These are phyloP conservation scores for Pontederia paniculata DNA, from an alignment of 176 grass and related monocot genomes.

Conservation along the genomic window DNA sequence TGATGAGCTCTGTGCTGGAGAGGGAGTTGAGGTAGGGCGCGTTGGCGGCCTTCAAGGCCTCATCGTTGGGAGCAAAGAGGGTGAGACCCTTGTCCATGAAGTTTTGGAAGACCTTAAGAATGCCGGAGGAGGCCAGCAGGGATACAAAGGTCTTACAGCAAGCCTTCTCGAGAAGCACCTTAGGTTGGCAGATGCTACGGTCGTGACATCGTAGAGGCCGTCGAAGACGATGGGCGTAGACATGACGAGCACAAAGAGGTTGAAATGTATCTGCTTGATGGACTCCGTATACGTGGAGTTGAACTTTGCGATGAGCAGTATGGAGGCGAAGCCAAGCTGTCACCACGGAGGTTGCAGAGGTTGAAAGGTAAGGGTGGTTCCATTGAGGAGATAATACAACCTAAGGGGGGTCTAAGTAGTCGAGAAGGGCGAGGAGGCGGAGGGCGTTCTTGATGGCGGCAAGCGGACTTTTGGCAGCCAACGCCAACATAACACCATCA, in stretches of 20 bases:
- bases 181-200: conserved; percentile 48
- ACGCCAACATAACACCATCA: conserved; percentile 72
- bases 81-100: conserved; percentile 91
- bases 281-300: conserved; percentile 69
- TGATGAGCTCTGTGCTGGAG: conserved; percentile 63
- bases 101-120: conserved; percentile 67
- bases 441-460: conserved; percentile 82
- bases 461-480: conserved; percentile 62
- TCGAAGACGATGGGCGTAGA: conserved; percentile 78
- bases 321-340: conserved; percentile 66
- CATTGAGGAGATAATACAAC: conserved; percentile 58
- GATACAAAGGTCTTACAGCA: conserved; percentile 78
- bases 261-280: conserved; percentile 58
- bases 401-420: conserved; percentile 90
- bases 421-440: conserved; percentile 76
- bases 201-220: conserved; percentile 49
- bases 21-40: conserved; percentile 63
- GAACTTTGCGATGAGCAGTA: conserved; percentile 46
- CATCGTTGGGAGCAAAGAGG: conserved; percentile 78
- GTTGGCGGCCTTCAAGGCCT: conserved; percentile 67
- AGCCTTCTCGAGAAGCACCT: conserved; percentile 73
- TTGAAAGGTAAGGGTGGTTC: conserved; percentile 68
- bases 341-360: conserved; percentile 77
- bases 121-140: conserved; percentile 58
- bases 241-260: conserved; percentile 82